These are phyloP conservation scores for Beauveria pseudobassiana DNA, from an alignment of 2,329 filamentous ascomycete species.

Conservation along the genomic window DNA sequence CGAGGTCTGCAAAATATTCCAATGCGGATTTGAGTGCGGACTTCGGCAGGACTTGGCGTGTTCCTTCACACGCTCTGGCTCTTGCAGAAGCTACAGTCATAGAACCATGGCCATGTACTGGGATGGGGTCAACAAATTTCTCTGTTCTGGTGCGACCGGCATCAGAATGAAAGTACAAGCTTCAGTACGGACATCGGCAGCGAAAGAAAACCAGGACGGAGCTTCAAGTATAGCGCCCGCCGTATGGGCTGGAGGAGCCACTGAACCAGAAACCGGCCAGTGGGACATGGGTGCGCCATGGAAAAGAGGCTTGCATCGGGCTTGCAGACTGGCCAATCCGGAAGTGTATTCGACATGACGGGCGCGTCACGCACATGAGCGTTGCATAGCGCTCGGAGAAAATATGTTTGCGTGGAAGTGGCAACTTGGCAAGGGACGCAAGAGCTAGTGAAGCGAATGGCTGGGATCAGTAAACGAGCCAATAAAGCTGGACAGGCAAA, in stretches of 20 bases:
- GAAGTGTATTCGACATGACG: background rate
- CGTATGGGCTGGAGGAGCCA: background rate
- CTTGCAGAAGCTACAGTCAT: background rate
- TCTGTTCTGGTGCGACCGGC: background rate
- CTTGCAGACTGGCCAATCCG: background rate
- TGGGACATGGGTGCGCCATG: slow-evolving; percentile 1
- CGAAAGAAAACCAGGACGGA: background rate
- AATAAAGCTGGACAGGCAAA: background rate
- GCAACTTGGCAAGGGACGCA: background rate
- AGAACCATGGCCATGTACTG: background rate
- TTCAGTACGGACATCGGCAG: background rate
- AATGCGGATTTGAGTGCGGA: background rate
- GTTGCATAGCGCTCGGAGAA: background rate
- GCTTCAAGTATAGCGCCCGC: background rate
- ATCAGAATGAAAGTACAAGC: background rate
- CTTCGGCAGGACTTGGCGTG: slow-evolving; percentile 4
- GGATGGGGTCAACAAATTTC: background rate
- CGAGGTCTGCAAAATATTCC: background rate
- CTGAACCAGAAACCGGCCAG: background rate
- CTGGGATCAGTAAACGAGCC: background rate
- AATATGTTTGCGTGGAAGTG: background rate
- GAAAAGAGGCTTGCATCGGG: background rate
- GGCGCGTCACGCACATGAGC: background rate
- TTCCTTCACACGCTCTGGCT: background rate
- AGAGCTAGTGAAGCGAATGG: background rate